Percentiles rank a stretch among this genome's conserved stretches.
Evolutionary conservation across 2,329 filamentous ascomycete species (phyloP).

Genomic region (Arthrocladium fulminans): DNA sequence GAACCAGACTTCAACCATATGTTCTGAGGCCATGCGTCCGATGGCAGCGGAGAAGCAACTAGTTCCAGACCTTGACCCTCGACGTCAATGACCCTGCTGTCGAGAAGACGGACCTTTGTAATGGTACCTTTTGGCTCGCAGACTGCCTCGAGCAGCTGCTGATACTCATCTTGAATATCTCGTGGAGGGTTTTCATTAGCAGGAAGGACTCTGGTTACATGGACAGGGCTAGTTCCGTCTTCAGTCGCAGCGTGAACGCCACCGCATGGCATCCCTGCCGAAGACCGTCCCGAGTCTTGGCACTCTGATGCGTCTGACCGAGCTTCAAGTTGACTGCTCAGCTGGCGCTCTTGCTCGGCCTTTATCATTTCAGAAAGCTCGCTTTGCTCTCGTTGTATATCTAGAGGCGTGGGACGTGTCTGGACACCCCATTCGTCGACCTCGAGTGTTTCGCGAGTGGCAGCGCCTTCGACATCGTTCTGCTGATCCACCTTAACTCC

Average conservation of each 20-base stretch:
- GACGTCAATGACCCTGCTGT: conserved; percentile 16
- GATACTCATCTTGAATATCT: conserved; percentile 16
- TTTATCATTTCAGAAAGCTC: conserved; percentile 12
- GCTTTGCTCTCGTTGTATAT: conserved; percentile 15
- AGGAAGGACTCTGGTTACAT: not conserved
- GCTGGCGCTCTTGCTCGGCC: not conserved
- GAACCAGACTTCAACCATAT: not conserved
- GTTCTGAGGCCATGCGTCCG: not conserved
- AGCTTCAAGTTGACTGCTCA: not conserved
- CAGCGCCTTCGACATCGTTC: not conserved
- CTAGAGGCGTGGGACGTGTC: conserved; percentile 13
- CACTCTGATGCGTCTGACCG: not conserved
- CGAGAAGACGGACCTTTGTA: conserved; percentile 15
- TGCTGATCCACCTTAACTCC: not conserved
- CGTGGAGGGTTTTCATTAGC: not conserved
- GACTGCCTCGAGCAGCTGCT: conserved; percentile 19
- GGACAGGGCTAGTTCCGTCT: not conserved
- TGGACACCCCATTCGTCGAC: conserved; percentile 21
- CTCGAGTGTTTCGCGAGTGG: not conserved
- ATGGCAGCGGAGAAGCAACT: conserved; percentile 12
- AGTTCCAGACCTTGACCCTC: conserved; percentile 17
- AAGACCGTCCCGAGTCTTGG: not conserved
- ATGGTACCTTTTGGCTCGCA: conserved; percentile 16
- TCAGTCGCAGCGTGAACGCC: not conserved
- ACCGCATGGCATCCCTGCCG: not conserved